Base-by-base conservation (phyloP, 2,329 filamentous ascomycete species). In the Cucurbitaria berberidis region DNA sequence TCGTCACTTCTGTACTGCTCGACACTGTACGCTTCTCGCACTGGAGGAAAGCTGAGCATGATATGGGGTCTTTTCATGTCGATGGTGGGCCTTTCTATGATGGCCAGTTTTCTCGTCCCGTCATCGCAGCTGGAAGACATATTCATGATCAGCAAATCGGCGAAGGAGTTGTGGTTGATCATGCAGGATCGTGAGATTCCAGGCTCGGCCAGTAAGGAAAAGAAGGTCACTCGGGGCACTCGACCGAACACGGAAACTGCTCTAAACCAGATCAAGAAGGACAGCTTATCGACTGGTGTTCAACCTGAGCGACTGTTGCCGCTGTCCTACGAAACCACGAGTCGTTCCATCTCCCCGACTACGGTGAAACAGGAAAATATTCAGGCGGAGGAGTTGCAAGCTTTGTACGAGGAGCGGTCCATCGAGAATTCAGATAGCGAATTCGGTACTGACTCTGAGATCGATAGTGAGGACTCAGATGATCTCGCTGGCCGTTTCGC, bases 401-500 rank as follows among this genome's bases (percentile, higher is more conserved):
- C n/a, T n/a, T n/a, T n/a, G n/a, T n/a, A n/a, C n/a, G n/a, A n/a
- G n/a, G n/a, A n/a, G n/a, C n/a, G n/a, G n/a, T n/a, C n/a, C n/a
- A n/a, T n/a, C 5, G n/a, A 15, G 15, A 42, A 52, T 5, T 16
- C 44, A 3, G 26, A 45, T 4, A 43, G 29, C 13, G 51, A 51
- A 8, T 26, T 19, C 13, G 45, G 55, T 13, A 29, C 19, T 7
- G 55, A 56, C 18, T 34, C 48, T 5, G 50, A 59, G 4, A 40
- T 21, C 8, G 53, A 60, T 10, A 44, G 45, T 11, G 45, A 34
- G 10, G 21, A 15, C 32, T 58, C 19, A 15, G 45, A 36, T 21
- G 49, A 57, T 24, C 34, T 57, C 5, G 39, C 53, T 11, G 46
- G 51, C 19, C 48, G 59, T 18, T 45, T 42, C 10, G 48, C 56